Percentiles rank a stretch among this genome's conserved stretches.
Evolutionary conservation across 75 land plant genomes (phyloP).

Genomic region (Selaginella moellendorffii): DNA sequence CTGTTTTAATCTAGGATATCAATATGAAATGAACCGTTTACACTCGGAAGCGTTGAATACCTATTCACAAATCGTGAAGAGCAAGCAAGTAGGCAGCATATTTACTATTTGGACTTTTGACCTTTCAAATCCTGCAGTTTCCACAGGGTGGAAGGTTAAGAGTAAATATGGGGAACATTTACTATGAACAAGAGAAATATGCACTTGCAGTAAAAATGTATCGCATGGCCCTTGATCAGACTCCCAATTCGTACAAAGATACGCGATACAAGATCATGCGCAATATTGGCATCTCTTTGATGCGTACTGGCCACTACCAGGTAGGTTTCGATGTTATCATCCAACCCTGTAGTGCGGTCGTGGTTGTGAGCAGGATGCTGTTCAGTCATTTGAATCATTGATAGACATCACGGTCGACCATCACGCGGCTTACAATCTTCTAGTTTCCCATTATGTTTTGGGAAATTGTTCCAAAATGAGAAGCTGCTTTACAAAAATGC

Average conservation of each 20-base stretch:
- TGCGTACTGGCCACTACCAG: constrained; percentile 31
- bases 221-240: constrained; percentile 31
- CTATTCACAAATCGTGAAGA: constrained; percentile 30
- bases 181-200: constrained; percentile 25
- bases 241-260: constrained; percentile 29
- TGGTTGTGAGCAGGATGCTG: constrained; percentile 22
- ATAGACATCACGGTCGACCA: constrained; percentile 31
- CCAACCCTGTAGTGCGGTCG: too few species aligned
- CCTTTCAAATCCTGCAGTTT: constrained; percentile 27
- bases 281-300: constrained; percentile 27
- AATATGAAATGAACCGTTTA: constrained; percentile 19
- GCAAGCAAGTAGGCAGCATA: constrained; percentile 16
- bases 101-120: too few species aligned
- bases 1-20: constrained; percentile 29
- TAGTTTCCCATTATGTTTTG: constrained; percentile 26
- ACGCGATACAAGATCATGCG: constrained; percentile 25
- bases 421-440: constrained; percentile 28
- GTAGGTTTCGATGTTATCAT: too few species aligned
- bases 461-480: constrained; percentile 26
- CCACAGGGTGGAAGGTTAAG: constrained; percentile 23
- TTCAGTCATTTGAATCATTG: constrained; percentile 30
- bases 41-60: constrained; percentile 28
- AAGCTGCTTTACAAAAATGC: constrained; percentile 29
- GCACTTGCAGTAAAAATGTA: constrained; percentile 31
- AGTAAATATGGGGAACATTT: constrained; percentile 34